Conservation (phyloP, 2,329 filamentous ascomycete genomes). For the Epichloe scottii region DNA sequence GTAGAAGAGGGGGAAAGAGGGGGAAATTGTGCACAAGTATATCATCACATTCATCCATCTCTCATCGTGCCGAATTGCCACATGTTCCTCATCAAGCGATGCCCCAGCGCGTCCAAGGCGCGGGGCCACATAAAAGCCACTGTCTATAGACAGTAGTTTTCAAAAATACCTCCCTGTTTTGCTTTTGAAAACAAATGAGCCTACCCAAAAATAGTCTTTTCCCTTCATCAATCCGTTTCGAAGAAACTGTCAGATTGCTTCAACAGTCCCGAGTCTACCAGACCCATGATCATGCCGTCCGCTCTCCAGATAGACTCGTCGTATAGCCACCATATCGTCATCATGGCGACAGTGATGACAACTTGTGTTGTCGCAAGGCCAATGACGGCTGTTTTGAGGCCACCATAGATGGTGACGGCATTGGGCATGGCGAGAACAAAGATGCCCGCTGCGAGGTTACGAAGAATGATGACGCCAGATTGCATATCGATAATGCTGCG, state of each 20-base stretch:
- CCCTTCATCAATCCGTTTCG: conserved; percentile 22
- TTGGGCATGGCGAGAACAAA: conserved; percentile 31
- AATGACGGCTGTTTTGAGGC: conserved; percentile 25
- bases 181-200: too few species aligned
- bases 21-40: neutral
- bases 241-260: conserved; percentile 34
- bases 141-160: neutral
- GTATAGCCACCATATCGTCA: conserved; percentile 27
- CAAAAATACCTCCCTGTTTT: too few species aligned
- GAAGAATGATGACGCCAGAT: conserved; percentile 27
- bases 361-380: conserved; percentile 31
- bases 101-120: neutral
- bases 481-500: conserved; percentile 37
- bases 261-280: conserved; percentile 31
- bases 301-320: conserved; percentile 28
- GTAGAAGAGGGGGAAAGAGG: neutral
- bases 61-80: neutral
- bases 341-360: conserved; percentile 21
- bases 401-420: conserved; percentile 20
- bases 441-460: conserved; percentile 27
- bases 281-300: conserved; percentile 34
- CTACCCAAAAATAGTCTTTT: neutral
- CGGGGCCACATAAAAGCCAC: neutral
- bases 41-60: neutral
- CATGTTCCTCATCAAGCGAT: neutral